Evolutionary conservation across 345 rosid genomes (phyloP), one percentile per base, ranked within the genome.

Genomic region (Aquilaria malaccensis): DNA sequence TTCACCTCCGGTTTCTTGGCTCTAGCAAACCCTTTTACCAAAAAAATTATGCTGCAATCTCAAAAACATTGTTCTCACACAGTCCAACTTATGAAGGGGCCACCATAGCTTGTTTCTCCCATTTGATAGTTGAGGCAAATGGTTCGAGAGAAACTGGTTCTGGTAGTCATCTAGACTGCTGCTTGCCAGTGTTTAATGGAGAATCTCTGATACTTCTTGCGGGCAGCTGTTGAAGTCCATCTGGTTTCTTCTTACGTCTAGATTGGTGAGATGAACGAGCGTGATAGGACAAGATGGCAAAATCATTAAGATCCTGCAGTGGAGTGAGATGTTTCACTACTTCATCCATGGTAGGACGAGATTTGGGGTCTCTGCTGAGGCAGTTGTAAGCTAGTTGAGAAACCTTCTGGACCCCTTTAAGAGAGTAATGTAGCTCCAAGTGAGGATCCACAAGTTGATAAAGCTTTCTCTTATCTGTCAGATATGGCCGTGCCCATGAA

Each of bases 401-500:
- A 48, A 87, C 82, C 68, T 85, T 85, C 77, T 83, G 91, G 46
- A 84, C 89, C 30, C 80, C 89, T 74, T 85, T 88, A 43, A 90
- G 72, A 10, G 99, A 87, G 72, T 88, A 94, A 66, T 94, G 83
- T 33, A 83, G 91, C 69, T 94, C 92, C 58, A 94, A 83, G 59
- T 92, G 95, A 48, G 87, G 95, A 76, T 90, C 99, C 10, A 86
- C 88, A 45, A 90, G 70, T 37, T 84, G 76, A 77, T 81, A 86
- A 52, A 88, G 67, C 75, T 87, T 84, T 77, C 97, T 70, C 77
- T 81, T 90, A 79, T 94, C 95, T 13, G 83, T 77, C 49, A 94
- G 74, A 74, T 87, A 83, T 9, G 96, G 90, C 50, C 88, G 80
- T 22, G 98, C 97, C 98, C 98, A 89, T 32, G 85, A 71, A 53